phyloP scores from a whole-genome alignment of 306 rosid species.

The Adenanthera pavonina region DNA sequence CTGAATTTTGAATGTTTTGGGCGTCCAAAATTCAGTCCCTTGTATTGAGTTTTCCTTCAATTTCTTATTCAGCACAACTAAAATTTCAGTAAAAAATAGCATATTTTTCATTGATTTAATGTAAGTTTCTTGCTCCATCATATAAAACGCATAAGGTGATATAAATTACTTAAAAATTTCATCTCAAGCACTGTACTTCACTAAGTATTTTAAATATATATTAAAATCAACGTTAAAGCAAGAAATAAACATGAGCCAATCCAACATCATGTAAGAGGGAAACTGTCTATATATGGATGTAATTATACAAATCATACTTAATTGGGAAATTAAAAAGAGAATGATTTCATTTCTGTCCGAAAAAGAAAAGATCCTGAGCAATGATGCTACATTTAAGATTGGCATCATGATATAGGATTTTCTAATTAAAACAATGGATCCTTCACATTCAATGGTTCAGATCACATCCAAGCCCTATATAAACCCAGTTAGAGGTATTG shows the following conservation, averaged over 20 bases:
- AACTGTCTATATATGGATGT: not conserved
- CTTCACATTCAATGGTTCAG: not conserved
- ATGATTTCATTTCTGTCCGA: not conserved
- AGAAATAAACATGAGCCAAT: not conserved
- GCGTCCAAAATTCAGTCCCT: too few relatives aligned
- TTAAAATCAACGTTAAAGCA: not conserved
- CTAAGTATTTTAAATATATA: not conserved
- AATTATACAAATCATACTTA: not conserved
- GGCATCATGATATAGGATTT: not conserved
- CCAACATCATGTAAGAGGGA: not conserved
- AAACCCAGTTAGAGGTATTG: not conserved
- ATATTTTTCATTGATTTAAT: too few relatives aligned
- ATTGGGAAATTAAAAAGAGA: not conserved
- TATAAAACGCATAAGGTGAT: too few relatives aligned
- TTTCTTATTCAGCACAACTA: too few relatives aligned
- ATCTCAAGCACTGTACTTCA: not conserved
- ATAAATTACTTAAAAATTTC: too few relatives aligned
- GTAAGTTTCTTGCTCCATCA: too few relatives aligned
- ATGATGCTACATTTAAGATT: constrained; percentile 6
- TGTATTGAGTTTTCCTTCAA: too few relatives aligned
- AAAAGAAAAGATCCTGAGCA: not conserved
- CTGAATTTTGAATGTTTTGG: too few relatives aligned
- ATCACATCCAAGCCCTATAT: not conserved
- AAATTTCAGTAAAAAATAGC: too few relatives aligned
- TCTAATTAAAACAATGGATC: not conserved